phyloP scores from a whole-genome alignment of 2,329 filamentous ascomycete genomes.

The Fusarium sp. region DNA sequence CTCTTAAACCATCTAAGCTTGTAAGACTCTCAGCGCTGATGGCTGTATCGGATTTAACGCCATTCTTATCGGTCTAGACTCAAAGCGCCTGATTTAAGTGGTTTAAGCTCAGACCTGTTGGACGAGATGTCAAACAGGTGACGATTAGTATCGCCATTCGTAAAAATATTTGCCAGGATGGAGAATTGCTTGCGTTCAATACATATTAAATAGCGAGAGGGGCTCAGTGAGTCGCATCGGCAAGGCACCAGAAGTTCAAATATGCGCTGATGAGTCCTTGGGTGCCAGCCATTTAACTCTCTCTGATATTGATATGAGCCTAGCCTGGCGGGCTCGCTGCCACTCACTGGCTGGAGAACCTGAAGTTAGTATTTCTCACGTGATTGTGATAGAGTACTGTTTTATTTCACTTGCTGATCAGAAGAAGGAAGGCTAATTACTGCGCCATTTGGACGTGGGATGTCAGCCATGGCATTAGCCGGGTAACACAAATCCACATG shows the following conservation, averaged over 20 bases:
- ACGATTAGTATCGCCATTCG: neutral
- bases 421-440: neutral
- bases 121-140: neutral
- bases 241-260: neutral
- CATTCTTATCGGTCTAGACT: neutral
- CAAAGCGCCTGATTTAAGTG: neutral
- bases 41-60: neutral
- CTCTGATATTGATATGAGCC: neutral
- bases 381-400: too few species aligned
- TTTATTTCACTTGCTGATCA: too few species aligned
- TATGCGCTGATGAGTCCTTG: neutral
- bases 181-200: neutral
- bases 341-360: neutral
- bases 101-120: neutral
- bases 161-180: neutral
- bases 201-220: neutral
- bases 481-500: too few species aligned
- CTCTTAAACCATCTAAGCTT: constrained; percentile 3
- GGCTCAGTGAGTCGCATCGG: neutral
- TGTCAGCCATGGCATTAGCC: neutral
- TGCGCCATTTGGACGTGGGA: neutral
- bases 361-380: too few species aligned
- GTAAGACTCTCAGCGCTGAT: neutral
- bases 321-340: neutral
- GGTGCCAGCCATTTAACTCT: neutral